These are phyloP conservation scores for Canavalia ensiformis DNA, from an alignment of 306 rosid genomes.

Conservation along the genomic window DNA sequence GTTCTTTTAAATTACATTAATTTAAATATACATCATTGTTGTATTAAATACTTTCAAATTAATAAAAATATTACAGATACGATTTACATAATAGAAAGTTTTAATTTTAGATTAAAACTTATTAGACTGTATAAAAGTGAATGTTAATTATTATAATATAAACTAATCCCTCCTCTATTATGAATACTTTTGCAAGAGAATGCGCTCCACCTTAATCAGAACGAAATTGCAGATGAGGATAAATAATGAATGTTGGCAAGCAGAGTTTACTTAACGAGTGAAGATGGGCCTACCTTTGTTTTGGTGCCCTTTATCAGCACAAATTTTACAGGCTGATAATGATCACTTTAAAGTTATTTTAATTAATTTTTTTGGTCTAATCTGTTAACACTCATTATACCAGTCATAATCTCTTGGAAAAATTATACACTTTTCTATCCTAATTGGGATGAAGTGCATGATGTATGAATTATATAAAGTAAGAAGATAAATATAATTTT, in stretches of 20 bases:
- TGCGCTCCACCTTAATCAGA: constrained; percentile 6
- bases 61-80: not conserved
- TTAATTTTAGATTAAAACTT: not conserved
- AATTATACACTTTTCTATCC: not conserved
- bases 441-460: too few relatives aligned
- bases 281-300: not conserved
- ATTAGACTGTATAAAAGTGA: not conserved
- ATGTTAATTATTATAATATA: not conserved
- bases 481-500: not conserved
- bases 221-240: not conserved
- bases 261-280: not conserved
- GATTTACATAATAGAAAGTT: not conserved
- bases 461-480: not conserved
- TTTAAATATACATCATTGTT: not conserved
- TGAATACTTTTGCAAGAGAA: not conserved
- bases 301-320: not conserved
- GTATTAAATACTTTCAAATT: not conserved
- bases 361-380: not conserved
- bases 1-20: not conserved
- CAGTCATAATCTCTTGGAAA: not conserved
- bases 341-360: not conserved
- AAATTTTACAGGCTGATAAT: not conserved
- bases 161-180: not conserved
- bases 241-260: not conserved
- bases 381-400: not conserved